Evolutionary conservation across 257 asterid genomes (phyloP), one percentile per base, ranked within the genome.

Genomic region (Prunella vulgaris): DNA sequence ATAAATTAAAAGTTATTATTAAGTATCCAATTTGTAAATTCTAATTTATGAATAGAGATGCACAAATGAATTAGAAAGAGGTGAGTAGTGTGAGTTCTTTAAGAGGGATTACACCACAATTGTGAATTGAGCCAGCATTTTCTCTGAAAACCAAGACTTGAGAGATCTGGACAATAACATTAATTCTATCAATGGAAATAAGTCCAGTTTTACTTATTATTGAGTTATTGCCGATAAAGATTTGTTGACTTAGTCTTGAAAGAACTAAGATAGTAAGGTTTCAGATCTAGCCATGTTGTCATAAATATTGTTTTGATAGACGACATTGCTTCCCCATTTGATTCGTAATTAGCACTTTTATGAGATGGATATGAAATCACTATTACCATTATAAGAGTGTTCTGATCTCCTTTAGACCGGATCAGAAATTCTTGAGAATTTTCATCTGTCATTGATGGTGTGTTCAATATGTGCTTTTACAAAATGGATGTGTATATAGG

Each of bases 351-450:
- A 42, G 51, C 51, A 42, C 6, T 42, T 42, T 14, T 42, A 42
- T 42, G 5, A 42, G 51, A 17, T 48, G 46, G 30, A 21, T 66
- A 28, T 27, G 54, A 63, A 67, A 12, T 33, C 21, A 51, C 38
- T 35, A 35, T 35, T 35, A 35, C 42, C 42, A 35, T 9, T 35
- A 12, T 7, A 7, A 63, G 37, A 64, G 35, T 51, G 27, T 35
- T 5, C 52, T 27, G 68, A 42, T 67, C 60, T 73, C 58, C 70
- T 72, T 52, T 49, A 54, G 5, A 40, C 27, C 17, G 10, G 33
- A 32, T 42, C 5, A 17, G 54, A 72, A 32, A 72, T 33, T 44
- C 15, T 27, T 17, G 30, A 17, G 27, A 64, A 42, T 30, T 21
- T 9, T 28, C 40, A 8, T 28, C 66, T 66, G 54, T 61, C 57